Percentiles rank a stretch among this genome's conserved stretches.
phyloP scores from a whole-genome alignment of 2,329 filamentous ascomycete genomes.

The Arthroderma sp. region DNA sequence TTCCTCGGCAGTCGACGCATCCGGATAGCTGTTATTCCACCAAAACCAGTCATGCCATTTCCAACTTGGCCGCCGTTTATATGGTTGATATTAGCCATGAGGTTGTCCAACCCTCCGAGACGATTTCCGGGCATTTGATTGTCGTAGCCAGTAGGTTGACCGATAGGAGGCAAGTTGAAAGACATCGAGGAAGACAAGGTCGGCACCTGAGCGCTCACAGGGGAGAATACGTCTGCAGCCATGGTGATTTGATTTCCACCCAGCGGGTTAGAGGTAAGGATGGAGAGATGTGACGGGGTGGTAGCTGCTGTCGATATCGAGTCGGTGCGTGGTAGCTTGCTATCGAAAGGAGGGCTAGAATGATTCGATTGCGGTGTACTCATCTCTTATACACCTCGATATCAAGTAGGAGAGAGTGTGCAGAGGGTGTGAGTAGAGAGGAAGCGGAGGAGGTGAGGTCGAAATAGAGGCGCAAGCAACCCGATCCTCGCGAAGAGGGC shows the following conservation, averaged over 20 bases:
- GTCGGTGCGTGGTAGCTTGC: slow-evolving; percentile 6
- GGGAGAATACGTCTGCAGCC: slow-evolving; percentile 31
- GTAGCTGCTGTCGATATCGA: slow-evolving; percentile 4
- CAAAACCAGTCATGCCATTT: slow-evolving; percentile 11
- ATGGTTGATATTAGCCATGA: slow-evolving; percentile 5
- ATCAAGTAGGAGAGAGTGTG: background rate
- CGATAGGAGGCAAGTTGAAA: slow-evolving; percentile 27
- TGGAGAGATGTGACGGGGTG: slow-evolving; percentile 6
- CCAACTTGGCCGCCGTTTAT: slow-evolving; percentile 22
- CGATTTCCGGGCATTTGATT: background rate
- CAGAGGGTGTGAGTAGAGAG: background rate
- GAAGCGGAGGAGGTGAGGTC: background rate
- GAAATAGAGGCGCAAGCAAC: background rate
- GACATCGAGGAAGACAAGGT: slow-evolving; percentile 24
- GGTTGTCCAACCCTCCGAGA: slow-evolving; percentile 9
- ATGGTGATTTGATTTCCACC: slow-evolving; percentile 30
- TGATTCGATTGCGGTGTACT: slow-evolving; percentile 7
- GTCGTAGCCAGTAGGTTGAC: slow-evolving; percentile 23
- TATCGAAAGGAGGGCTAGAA: slow-evolving; percentile 6
- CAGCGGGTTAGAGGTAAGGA: slow-evolving; percentile 19
- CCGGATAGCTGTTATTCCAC: slow-evolving; percentile 32
- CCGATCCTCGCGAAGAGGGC: slow-evolving; percentile 9
- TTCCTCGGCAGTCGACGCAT: slow-evolving; percentile 48
- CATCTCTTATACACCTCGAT: background rate
- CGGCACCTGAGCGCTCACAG: slow-evolving; percentile 22